These are phyloP conservation scores for Ascosphaera pollenicola DNA, from an alignment of 2,329 filamentous ascomycete genomes.

Conservation along the genomic window DNA sequence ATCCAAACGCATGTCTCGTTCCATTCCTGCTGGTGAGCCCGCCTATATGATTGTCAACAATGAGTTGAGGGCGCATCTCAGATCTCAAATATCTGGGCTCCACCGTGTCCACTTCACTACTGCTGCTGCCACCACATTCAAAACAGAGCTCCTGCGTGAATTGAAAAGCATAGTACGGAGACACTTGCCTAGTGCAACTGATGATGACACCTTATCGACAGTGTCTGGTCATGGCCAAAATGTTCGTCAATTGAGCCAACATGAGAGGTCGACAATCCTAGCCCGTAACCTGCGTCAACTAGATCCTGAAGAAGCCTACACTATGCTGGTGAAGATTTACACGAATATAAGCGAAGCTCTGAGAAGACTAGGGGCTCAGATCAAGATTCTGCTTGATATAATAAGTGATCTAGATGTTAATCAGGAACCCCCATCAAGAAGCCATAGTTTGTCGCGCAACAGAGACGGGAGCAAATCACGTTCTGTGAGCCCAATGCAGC, in stretches of 20 bases:
- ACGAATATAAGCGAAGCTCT: constrained; percentile 72
- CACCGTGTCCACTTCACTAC: constrained; percentile 60
- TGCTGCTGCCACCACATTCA: constrained; percentile 61
- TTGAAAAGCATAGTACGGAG: constrained; percentile 66
- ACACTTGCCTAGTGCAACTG: constrained; percentile 74
- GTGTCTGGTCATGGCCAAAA: constrained; percentile 62
- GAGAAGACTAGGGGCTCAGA: constrained; percentile 65
- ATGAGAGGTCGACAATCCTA: constrained; percentile 74
- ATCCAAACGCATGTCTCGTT: constrained; percentile 41
- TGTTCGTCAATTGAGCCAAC: constrained; percentile 47
- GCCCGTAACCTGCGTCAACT: constrained; percentile 72
- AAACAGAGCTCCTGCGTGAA: constrained; percentile 65
- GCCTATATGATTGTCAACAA: constrained; percentile 57
- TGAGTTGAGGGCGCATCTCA: constrained; percentile 46
- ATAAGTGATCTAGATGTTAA: constrained; percentile 33
- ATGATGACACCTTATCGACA: constrained; percentile 82
- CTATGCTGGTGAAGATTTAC: constrained; percentile 62
- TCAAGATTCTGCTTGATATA: constrained; percentile 86
- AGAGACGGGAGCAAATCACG: too few relatives aligned
- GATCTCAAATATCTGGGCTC: constrained; percentile 54
- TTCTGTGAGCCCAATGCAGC: constrained; percentile 10
- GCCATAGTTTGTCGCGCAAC: constrained; percentile 10
- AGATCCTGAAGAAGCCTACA: constrained; percentile 65
- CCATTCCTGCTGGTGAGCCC: constrained; percentile 48
- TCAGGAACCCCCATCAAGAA: constrained; percentile 18